phyloP scores from a whole-genome alignment of 2,329 filamentous ascomycete genomes.

The Drechmeria coniospora region DNA sequence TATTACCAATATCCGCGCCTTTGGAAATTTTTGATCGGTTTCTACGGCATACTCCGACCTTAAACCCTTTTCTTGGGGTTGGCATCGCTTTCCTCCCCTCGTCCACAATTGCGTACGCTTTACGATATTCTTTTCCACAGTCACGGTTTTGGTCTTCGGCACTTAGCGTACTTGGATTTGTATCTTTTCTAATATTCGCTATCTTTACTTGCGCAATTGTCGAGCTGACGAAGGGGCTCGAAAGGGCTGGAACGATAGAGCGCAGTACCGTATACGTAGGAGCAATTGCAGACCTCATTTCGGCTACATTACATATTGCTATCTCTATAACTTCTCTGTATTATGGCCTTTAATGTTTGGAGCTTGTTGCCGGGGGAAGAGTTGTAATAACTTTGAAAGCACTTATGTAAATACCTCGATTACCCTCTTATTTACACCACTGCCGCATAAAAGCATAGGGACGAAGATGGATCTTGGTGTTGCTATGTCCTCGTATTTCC shows the following conservation, averaged over 20 bases:
- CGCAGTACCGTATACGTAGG: not conserved
- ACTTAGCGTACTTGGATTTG: not conserved
- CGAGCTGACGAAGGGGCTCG: not conserved
- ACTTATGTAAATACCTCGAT: not conserved
- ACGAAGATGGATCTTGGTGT: no score
- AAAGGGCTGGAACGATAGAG: not conserved
- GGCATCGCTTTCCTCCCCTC: not conserved
- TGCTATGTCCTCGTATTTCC: no score
- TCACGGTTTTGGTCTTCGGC: not conserved
- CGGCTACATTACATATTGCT: not conserved
- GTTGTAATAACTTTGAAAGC: not conserved
- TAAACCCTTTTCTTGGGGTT: not conserved
- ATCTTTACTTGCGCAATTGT: not conserved
- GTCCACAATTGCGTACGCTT: not conserved
- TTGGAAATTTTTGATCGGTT: not conserved
- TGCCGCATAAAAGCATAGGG: no score
- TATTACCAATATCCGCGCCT: not conserved
- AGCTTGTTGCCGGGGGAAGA: not conserved
- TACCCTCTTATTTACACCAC: not conserved
- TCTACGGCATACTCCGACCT: not conserved
- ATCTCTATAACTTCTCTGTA: not conserved
- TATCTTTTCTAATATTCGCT: not conserved
- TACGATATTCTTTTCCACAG: not conserved
- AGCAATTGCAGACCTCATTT: not conserved
- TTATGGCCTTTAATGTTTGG: not conserved